Conservation (phyloP, 306 rosid species). For the Oxytropis ochrocephala region DNA sequence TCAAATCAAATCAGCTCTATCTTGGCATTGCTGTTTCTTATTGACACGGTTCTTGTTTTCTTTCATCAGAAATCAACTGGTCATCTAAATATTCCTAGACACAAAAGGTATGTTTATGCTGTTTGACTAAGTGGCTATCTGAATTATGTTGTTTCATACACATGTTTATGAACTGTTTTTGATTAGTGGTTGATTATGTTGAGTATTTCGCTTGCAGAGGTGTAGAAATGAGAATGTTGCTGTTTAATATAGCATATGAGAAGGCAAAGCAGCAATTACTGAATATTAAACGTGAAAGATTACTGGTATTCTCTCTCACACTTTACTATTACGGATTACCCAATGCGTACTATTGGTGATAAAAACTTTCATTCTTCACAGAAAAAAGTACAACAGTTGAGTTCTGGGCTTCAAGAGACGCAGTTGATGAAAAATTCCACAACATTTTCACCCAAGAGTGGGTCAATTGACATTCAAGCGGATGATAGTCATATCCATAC, state of each 20-base stretch:
- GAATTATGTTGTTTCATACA: constrained; percentile 3
- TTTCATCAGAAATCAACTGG: constrained; percentile 37
- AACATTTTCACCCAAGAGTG: constrained; percentile 26
- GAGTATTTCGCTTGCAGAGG: constrained; percentile 44
- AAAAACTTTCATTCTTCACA: constrained; percentile 33
- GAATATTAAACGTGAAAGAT: constrained; percentile 49
- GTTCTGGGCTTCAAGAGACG: constrained; percentile 59
- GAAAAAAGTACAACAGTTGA: constrained; percentile 48
- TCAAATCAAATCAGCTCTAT: background rate
- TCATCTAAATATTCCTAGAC: constrained; percentile 20
- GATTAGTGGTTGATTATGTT: constrained; percentile 19
- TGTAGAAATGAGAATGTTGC: constrained; percentile 50
- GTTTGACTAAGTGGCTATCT: background rate
- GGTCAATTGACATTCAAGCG: constrained; percentile 28
- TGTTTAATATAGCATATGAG: constrained; percentile 46
- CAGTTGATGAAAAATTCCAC: constrained; percentile 43
- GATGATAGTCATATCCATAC: constrained; percentile 28
- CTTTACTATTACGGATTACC: constrained; percentile 19
- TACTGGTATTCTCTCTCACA: constrained; percentile 47
- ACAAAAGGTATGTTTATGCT: constrained; percentile 54
- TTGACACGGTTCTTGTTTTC: constrained; percentile 23
- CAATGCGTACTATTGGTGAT: constrained; percentile 21
- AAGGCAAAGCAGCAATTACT: constrained; percentile 64
- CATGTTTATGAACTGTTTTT: constrained; percentile 18
- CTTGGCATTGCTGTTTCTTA: constrained; percentile 4